Conservation (phyloP, 225 moss, liverwort and hornwort species). For the Asterella californica region DNA sequence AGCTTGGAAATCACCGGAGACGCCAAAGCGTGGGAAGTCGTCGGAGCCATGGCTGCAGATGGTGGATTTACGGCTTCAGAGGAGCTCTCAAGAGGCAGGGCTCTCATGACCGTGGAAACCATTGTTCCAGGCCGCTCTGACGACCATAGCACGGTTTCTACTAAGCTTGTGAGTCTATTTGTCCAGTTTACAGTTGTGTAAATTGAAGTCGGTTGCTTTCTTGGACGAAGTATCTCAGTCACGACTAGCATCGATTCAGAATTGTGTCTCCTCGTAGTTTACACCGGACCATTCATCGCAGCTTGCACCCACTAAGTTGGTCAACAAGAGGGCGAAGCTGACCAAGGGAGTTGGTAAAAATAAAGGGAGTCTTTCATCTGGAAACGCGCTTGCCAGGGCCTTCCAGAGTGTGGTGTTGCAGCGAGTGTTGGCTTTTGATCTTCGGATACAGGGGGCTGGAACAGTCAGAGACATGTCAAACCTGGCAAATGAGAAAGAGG, state of each 20-base stretch:
- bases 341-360: conserved; percentile 28
- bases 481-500: conserved; percentile 51
- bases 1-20: conserved; percentile 67
- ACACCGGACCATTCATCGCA: conserved; percentile 8
- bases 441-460: conserved; percentile 64
- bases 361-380: conserved; percentile 38
- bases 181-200: too few species aligned
- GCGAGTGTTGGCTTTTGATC: conserved; percentile 58
- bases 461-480: conserved; percentile 52
- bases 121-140: conserved; percentile 63
- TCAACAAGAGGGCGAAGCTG: conserved; percentile 54
- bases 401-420: conserved; percentile 70
- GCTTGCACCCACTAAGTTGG: conserved; percentile 67
- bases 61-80: conserved; percentile 76
- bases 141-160: conserved; percentile 64
- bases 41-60: conserved; percentile 75
- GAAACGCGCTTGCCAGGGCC: conserved; percentile 63
- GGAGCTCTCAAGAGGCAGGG: conserved; percentile 68
- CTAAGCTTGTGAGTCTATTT: conserved; percentile 55
- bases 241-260: neutral
- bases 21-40: conserved; percentile 60
- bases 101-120: conserved; percentile 72
- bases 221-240: neutral
- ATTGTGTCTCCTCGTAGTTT: neutral
- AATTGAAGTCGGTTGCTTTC: neutral